These are phyloP conservation scores for Fusarium bulbicola DNA, from an alignment of 2,329 filamentous ascomycete genomes.

Conservation along the genomic window DNA sequence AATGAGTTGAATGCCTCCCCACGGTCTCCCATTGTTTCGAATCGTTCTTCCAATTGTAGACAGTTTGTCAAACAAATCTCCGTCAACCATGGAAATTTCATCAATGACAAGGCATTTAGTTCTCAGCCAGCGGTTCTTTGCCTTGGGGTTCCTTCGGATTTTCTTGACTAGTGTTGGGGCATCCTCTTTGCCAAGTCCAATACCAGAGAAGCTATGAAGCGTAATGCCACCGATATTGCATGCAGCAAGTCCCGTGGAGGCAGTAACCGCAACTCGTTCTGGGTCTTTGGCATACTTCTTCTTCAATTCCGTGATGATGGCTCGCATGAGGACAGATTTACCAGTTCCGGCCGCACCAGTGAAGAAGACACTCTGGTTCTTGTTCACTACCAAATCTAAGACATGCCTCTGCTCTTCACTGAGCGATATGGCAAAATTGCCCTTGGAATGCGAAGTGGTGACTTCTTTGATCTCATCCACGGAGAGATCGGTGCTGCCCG, in stretches of 20 bases:
- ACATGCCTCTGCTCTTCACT: slow-evolving; percentile 90
- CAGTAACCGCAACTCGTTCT: slow-evolving; percentile 90
- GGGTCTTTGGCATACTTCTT: slow-evolving; percentile 79
- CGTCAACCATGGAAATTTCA: slow-evolving; percentile 98
- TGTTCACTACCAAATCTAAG: slow-evolving; percentile 80
- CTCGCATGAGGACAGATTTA: slow-evolving; percentile 94
- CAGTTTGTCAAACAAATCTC: slow-evolving; percentile 95
- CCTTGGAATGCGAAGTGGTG: slow-evolving; percentile 42
- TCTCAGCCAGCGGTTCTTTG: slow-evolving; percentile 86
- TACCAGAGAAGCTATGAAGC: slow-evolving; percentile 90
- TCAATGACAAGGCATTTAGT: slow-evolving; percentile 91
- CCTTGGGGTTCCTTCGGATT: slow-evolving; percentile 87
- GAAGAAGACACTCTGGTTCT: slow-evolving; percentile 92
- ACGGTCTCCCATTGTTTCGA: slow-evolving; percentile 89
- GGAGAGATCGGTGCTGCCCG: slow-evolving; percentile 46
- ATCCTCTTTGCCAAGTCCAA: slow-evolving; percentile 92
- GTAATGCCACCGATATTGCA: slow-evolving; percentile 98
- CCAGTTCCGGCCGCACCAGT: slow-evolving; percentile 96
- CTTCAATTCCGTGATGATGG: slow-evolving; percentile 85
- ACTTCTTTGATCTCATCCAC: slow-evolving; percentile 53
- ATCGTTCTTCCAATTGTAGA: slow-evolving; percentile 86
- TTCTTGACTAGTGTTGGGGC: slow-evolving; percentile 85
- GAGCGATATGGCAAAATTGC: slow-evolving; percentile 68
- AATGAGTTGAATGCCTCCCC: slow-evolving; percentile 94
- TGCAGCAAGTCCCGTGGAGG: slow-evolving; percentile 93